Evolutionary conservation across 2,329 filamentous ascomycete genomes (phyloP).

Genomic region (Cadophora sp.): DNA sequence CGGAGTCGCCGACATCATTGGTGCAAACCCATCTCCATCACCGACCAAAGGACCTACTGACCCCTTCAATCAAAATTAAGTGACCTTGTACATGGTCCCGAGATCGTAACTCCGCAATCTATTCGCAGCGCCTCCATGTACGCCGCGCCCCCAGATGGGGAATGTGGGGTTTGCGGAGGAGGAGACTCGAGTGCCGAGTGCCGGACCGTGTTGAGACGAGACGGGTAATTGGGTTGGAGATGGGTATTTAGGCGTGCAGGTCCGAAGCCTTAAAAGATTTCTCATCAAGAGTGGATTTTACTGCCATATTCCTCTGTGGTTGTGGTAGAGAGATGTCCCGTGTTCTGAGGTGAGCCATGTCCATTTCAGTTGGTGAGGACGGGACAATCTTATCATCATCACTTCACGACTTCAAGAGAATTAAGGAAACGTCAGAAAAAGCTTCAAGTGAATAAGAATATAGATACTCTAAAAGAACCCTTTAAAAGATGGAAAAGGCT

Average conservation of each 20-base stretch:
- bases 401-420: neutral
- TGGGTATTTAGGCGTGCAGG: constrained; percentile 8
- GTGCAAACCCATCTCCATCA: constrained; percentile 1
- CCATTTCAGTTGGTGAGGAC: neutral
- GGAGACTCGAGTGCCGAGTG: constrained; percentile 13
- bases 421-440: too few species aligned
- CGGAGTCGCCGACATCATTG: neutral
- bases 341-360: neutral
- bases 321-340: neutral
- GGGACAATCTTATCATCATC: neutral
- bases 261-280: neutral
- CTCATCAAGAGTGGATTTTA: neutral
- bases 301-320: neutral
- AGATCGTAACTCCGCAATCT: constrained; percentile 20
- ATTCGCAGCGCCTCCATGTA: constrained; percentile 19
- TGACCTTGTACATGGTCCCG: constrained; percentile 14
- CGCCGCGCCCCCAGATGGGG: constrained; percentile 14
- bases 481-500: neutral
- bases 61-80: constrained; percentile 4
- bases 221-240: constrained; percentile 5
- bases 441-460: too few species aligned
- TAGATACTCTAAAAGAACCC: too few species aligned
- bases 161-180: constrained; percentile 21
- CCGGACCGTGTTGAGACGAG: neutral
- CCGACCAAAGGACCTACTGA: constrained; percentile 16